Conservation (phyloP, 2,329 filamentous ascomycete species). For the Pseudogymnoascus sp. region DNA sequence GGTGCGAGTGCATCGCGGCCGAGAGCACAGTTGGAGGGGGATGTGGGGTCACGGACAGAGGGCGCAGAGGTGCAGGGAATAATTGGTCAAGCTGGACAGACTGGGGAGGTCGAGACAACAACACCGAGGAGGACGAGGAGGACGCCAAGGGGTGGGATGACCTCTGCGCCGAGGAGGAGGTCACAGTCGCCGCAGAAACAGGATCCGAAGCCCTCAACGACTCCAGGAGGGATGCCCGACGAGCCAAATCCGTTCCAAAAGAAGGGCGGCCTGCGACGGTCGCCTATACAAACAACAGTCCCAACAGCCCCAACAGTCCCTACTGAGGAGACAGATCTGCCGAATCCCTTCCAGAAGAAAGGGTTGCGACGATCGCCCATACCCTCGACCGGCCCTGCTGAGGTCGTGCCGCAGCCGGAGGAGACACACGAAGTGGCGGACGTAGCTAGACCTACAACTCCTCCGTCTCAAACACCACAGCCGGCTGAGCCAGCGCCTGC, state of each 20-base stretch:
- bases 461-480: not conserved
- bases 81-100: not conserved
- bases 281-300: too few relatives aligned
- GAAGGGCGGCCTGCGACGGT: slow-evolving; percentile 8
- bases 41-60: not conserved
- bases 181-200: slow-evolving; percentile 8
- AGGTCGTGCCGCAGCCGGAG: not conserved
- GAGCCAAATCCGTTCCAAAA: not conserved
- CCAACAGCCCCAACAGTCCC: not conserved
- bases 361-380: slow-evolving; percentile 11
- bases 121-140: not conserved
- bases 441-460: not conserved
- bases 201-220: not conserved
- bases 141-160: not conserved
- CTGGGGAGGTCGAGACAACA: not conserved
- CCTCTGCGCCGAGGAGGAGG: not conserved
- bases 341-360: not conserved
- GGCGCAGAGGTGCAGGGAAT: slow-evolving; percentile 12
- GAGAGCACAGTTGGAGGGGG: not conserved
- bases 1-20: not conserved
- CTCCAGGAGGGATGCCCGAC: not conserved
- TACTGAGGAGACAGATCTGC: not conserved
- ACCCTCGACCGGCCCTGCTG: not conserved
- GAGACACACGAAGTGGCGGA: not conserved
- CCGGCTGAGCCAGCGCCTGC: not conserved